Percentiles rank a stretch among this genome's conserved stretches.
These are phyloP conservation scores for Amanita brunnescens DNA, from an alignment of 768 basidiomycete species.

Conservation along the genomic window DNA sequence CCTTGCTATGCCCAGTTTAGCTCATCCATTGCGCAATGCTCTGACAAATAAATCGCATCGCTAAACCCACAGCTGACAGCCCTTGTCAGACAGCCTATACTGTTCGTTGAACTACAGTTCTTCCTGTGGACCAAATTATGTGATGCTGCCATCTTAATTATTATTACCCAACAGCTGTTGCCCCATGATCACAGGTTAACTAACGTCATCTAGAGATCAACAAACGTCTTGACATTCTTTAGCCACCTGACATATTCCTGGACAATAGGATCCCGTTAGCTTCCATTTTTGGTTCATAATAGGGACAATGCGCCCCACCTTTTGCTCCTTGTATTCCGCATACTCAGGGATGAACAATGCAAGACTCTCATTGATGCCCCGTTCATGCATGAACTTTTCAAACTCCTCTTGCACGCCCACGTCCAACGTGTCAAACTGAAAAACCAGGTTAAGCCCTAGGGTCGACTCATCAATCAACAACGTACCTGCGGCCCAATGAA, in stretches of 20 bases:
- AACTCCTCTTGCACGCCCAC: slow-evolving; percentile 83
- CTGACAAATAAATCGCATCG: neutral
- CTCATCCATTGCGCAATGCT: neutral
- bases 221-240: slow-evolving; percentile 52
- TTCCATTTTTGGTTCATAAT: neutral
- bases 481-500: slow-evolving; percentile 87
- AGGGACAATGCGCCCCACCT: slow-evolving; percentile 39
- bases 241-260: slow-evolving; percentile 94
- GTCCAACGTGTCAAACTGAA: slow-evolving; percentile 86
- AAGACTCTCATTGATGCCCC: slow-evolving; percentile 75
- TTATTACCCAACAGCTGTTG: neutral
- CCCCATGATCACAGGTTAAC: neutral
- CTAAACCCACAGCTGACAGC: neutral
- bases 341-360: slow-evolving; percentile 88
- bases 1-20: neutral
- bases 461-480: neutral
- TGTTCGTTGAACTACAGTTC: neutral
- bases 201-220: neutral
- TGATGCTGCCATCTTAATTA: neutral
- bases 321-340: slow-evolving; percentile 87
- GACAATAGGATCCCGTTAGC: neutral
- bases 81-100: too few species aligned
- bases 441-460: neutral
- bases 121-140: neutral
- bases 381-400: slow-evolving; percentile 81